These are phyloP conservation scores for Coccomyxa sp. DNA, from an alignment of 139 green algal species.

Conservation along the genomic window DNA sequence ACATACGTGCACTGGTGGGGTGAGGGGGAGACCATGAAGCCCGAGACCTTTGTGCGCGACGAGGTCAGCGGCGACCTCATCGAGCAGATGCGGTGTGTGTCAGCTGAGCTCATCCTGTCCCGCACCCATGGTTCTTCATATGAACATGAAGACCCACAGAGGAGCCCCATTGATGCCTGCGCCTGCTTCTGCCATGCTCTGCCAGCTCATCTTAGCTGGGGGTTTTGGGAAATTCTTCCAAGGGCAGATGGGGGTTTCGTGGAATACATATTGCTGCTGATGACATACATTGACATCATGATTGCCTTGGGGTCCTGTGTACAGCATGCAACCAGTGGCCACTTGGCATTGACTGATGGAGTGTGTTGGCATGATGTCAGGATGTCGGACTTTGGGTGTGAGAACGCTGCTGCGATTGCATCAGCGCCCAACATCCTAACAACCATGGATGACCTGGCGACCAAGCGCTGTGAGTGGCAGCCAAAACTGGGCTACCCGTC, in stretches of 20 bases:
- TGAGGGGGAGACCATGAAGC: background rate
- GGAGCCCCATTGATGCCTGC: background rate
- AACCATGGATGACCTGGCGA: background rate
- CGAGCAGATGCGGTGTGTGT: background rate
- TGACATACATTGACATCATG: too few species aligned
- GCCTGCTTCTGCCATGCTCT: background rate
- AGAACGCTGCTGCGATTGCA: background rate
- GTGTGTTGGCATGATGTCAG: background rate
- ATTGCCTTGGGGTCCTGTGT: background rate
- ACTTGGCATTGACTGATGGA: background rate
- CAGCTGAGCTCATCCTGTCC: background rate
- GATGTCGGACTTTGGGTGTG: conserved; percentile 3
- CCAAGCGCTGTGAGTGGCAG: background rate
- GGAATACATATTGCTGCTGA: background rate
- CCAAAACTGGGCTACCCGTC: background rate
- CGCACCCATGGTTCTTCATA: background rate
- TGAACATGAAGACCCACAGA: background rate
- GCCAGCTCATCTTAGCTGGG: background rate
- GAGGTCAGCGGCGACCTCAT: conserved; percentile 2
- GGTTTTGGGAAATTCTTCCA: background rate
- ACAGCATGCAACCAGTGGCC: background rate
- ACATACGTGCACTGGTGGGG: conserved; percentile 17
- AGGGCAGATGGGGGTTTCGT: too few species aligned
- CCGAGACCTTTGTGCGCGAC: background rate
- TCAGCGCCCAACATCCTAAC: background rate